Base-by-base conservation (phyloP, 305 asterid species). In the Rubia tinctorum region DNA sequence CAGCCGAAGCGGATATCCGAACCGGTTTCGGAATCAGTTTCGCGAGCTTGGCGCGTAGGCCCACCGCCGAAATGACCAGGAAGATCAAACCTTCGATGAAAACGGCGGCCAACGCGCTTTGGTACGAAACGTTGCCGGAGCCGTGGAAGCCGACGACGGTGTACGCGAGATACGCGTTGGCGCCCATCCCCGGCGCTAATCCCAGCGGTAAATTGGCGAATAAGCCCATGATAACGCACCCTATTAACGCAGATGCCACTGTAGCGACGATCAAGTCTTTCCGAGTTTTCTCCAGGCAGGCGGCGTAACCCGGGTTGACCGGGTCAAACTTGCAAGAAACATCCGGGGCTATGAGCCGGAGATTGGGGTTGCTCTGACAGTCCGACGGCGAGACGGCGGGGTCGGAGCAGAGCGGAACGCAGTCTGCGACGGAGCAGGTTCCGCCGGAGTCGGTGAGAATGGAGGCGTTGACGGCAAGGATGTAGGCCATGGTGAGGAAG, bases 161-260 rank as follows among this genome's bases (percentile, higher is more conserved):
- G 81, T 94, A 94, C 0, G 99, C 93, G 77, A 95, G 90, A 75
- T 95, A 92, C 1, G 98, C 99, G 73, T 95, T 95, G 4, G 91
- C 77, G 10, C 99, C 98, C 99, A 95, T 94, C 12, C 99, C 99
- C 0, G 99, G 99, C 3, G 99, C 99, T n/a, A 94, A 67, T 0
- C 92, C 99, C 9, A 95, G 23, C 0, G 99, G 98, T 10, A 94
- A 82, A 14, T 92, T 94, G 0, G 97, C 99, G 9, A 90, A 80
- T 7, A 84, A 67, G 8, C 99, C 99, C 99, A 94, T 94, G 71
- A 92, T 87, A 0, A 88, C 81, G 73, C 95, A 90, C 27, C 98
- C 99, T 73, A 94, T 83, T 40, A 94, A 78, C 55, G 99, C 86
- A 43, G 99, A 79, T 8, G 92, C 99, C 0, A 80, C 92, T 39